Percentiles rank a stretch among this genome's conserved stretches.
These are phyloP conservation scores for Collybia sordida DNA, from an alignment of 768 basidiomycete species.

Conservation along the genomic window DNA sequence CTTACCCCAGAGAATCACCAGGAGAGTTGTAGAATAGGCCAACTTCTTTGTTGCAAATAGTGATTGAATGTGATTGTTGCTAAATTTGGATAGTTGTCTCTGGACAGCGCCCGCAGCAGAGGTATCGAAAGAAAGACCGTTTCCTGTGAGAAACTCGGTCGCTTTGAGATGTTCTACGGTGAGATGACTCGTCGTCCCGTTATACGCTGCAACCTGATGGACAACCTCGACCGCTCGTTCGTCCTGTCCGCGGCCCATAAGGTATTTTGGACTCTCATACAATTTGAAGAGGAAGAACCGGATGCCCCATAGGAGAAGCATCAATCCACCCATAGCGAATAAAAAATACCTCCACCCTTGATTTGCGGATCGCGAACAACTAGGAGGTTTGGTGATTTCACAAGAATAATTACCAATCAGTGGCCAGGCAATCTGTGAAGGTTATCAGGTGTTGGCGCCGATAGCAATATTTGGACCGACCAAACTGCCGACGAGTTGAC, in stretches of 20 bases:
- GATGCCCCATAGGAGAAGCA: constrained; percentile 58
- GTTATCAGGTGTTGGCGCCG: background rate
- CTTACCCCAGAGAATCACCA: constrained; percentile 55
- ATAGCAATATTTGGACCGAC: constrained; percentile 15
- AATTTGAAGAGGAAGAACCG: constrained; percentile 70
- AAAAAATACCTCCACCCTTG: constrained; percentile 78
- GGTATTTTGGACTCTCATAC: constrained; percentile 70
- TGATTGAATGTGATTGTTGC: constrained; percentile 46
- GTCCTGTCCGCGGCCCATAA: constrained; percentile 68
- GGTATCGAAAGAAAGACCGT: constrained; percentile 7
- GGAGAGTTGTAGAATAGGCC: constrained; percentile 63
- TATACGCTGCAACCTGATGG: constrained; percentile 60
- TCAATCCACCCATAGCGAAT: constrained; percentile 71
- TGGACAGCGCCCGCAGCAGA: constrained; percentile 23
- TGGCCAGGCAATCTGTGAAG: constrained; percentile 64
- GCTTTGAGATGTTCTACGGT: constrained; percentile 48
- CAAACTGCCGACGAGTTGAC: constrained; percentile 60
- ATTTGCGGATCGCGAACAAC: constrained; percentile 52
- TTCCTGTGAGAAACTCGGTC: constrained; percentile 16
- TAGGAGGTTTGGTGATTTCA: constrained; percentile 22
- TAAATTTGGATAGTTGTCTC: constrained; percentile 36
- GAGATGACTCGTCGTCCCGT: constrained; percentile 48
- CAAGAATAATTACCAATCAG: constrained; percentile 72
- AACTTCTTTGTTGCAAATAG: constrained; percentile 64
- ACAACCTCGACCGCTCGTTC: constrained; percentile 60